Percentiles rank a stretch among this genome's conserved stretches.
These are phyloP conservation scores for Mimosa bimucronata DNA, from an alignment of 306 rosid species.

Conservation along the genomic window DNA sequence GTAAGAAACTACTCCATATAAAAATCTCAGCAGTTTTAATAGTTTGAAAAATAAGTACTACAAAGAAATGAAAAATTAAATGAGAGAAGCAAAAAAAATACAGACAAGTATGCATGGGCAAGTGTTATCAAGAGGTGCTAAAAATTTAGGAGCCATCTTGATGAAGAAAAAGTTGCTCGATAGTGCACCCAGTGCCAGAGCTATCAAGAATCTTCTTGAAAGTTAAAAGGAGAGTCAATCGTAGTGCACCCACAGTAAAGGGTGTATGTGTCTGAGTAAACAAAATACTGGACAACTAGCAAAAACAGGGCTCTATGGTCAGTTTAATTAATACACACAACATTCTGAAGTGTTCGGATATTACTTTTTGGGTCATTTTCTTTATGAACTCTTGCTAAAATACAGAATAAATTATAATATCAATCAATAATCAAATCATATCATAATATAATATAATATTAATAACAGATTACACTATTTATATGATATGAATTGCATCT, in stretches of 20 bases:
- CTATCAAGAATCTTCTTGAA: not conserved
- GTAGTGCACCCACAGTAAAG: not conserved
- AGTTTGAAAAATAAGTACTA: not conserved
- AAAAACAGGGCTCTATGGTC: not conserved
- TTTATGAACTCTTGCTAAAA: slow-evolving; percentile 3
- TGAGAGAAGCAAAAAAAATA: slow-evolving; percentile 11
- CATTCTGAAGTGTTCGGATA: not conserved
- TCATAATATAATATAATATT: not conserved
- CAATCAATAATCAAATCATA: not conserved
- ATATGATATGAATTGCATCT: not conserved
- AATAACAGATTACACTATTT: not conserved
- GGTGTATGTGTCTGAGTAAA: not conserved
- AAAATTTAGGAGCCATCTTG: not conserved
- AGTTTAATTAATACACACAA: not conserved
- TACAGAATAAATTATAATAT: slow-evolving; percentile 8
- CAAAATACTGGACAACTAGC: not conserved
- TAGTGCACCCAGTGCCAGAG: not conserved
- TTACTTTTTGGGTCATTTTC: not conserved
- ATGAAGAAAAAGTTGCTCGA: not conserved
- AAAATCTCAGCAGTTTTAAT: not conserved
- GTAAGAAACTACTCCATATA: slow-evolving; percentile 2
- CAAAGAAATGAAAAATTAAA: slow-evolving; percentile 5
- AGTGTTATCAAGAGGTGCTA: not conserved
- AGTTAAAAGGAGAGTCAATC: not conserved
- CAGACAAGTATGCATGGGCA: slow-evolving; percentile 4